These are phyloP conservation scores for Solanum neorickii DNA, from an alignment of 257 asterid genomes.

Conservation along the genomic window DNA sequence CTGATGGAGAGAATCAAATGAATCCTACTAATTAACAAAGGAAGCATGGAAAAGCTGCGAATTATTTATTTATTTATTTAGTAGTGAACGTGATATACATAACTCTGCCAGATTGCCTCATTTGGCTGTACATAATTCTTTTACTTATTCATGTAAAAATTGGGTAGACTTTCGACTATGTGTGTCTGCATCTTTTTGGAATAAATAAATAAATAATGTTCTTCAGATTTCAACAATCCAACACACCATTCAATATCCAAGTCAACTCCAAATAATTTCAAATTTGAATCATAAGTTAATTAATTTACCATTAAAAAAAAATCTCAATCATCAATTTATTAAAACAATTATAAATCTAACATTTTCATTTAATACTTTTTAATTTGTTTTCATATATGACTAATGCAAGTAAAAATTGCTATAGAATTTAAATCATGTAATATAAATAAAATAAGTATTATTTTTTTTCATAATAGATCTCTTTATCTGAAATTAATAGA, in stretches of 20 bases:
- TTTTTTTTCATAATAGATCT: neutral
- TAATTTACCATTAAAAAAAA: neutral
- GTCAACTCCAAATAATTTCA: neutral
- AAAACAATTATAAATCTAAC: too few relatives aligned
- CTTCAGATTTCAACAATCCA: neutral
- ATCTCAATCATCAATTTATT: neutral
- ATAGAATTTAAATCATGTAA: too few relatives aligned
- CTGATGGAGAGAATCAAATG: neutral
- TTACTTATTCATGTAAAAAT: neutral
- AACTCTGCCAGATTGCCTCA: neutral
- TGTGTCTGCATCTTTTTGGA: neutral
- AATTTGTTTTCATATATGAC: neutral
- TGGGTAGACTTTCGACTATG: neutral
- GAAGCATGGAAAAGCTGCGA: neutral
- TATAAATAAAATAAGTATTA: too few relatives aligned
- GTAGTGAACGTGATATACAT: neutral
- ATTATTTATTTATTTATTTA: neutral
- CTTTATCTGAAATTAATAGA: neutral
- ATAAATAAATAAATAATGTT: neutral
- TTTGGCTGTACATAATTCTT: neutral
- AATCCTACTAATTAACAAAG: neutral
- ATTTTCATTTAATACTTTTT: neutral
- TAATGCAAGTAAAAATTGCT: neutral
- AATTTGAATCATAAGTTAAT: neutral
- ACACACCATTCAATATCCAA: neutral